Evolutionary conservation across 148 eudicot genomes (phyloP).

Genomic region (Tetragonia tetragonoides): DNA sequence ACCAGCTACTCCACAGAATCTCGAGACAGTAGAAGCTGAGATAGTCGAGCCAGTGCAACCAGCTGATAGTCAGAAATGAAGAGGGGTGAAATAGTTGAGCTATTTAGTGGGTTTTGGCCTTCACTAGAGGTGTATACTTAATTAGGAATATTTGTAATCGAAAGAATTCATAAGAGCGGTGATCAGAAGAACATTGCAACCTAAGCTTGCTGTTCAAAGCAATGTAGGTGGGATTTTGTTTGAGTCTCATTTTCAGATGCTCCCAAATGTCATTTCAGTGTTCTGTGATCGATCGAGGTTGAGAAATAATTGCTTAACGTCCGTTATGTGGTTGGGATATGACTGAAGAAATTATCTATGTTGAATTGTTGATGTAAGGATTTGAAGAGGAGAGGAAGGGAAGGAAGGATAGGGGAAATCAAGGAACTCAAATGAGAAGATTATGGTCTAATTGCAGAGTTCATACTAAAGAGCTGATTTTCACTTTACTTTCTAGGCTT

Average conservation of each 20-base stretch:
- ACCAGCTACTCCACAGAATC: conserved; percentile 21
- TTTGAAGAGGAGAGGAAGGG: too few species aligned
- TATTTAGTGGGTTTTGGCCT: background rate
- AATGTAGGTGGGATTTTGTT: background rate
- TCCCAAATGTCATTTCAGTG: too few species aligned
- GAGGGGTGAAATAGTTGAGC: background rate
- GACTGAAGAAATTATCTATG: too few species aligned
- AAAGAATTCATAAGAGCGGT: background rate
- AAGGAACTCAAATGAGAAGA: too few species aligned
- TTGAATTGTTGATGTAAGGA: too few species aligned
- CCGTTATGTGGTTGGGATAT: too few species aligned
- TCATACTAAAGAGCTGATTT: too few species aligned
- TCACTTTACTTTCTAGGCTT: too few species aligned
- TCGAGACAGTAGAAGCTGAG: conserved; percentile 62
- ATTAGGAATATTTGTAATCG: background rate
- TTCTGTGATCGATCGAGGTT: background rate
- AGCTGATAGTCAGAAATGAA: conserved; percentile 50
- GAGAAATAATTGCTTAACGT: too few species aligned
- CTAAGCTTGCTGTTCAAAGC: background rate
- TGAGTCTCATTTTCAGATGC: too few species aligned
- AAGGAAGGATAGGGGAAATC: too few species aligned
- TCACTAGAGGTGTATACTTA: background rate
- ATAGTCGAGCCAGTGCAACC: conserved; percentile 74
- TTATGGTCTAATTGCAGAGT: too few species aligned
- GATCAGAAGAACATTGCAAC: background rate